These are phyloP conservation scores for thale cress (Arabidopsis thaliana) DNA, from an alignment of 345 rosid genomes.

Conservation along the genomic window TAIR10.1 NC_003074.8:4867001-4867500, in stretches of 20 bases:
- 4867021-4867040: too few species aligned
- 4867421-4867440: slow-evolving; percentile 76
- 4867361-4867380: slow-evolving; percentile 24
- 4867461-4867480: slow-evolving; percentile 67
- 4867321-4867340: not conserved
- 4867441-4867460: slow-evolving; percentile 59
- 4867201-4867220: too few species aligned
- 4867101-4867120: not conserved
- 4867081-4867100: not conserved
- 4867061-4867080: not conserved
- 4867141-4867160: not conserved
- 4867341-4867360: slow-evolving; percentile 4
- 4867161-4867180: not conserved
- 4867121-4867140: not conserved
- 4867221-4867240: too few species aligned
- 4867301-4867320: not conserved
- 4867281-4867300: not conserved
- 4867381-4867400: slow-evolving; percentile 74
- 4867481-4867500: slow-evolving; percentile 62
- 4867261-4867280: slow-evolving; percentile 1
- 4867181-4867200: not conserved
- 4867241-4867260: not conserved
- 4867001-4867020: too few species aligned
- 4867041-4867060: too few species aligned
- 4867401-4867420: slow-evolving; percentile 77